Evolutionary conservation across 75 land plant species (phyloP), one percentile per base, ranked within the genome.

Genomic region (Cupressus sempervirens): DNA sequence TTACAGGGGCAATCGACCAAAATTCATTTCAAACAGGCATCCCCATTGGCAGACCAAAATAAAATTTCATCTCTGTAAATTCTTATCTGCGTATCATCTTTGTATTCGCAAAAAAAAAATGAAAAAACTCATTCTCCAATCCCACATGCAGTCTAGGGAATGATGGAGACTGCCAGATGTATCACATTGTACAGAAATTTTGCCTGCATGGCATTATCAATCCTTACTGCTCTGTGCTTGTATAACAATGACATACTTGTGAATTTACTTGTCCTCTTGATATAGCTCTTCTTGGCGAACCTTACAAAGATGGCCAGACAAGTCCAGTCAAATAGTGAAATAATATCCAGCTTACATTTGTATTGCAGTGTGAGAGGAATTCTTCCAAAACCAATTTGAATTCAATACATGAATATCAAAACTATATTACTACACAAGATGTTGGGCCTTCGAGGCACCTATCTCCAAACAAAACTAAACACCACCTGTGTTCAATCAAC

Each of bases 381-480:
- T n/a, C 46, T 43, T 79, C 81, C 81, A 43, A 38, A 79, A 23
- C 46, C 46, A 45, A 43, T 79, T 79, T 45, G 81, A 79, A 79
- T 26, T n/a, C 50, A 79, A 45, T 79, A 79, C 32, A 79, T 3
- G 32, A n/a, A 79, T 79, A 45, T 79, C 81, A 79, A 40, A 43
- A 79, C 81, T 45, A 79, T 43, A 45, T 43, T 79, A n/a, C 52
- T 79, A 79, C 81, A 43, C 81, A 43, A 72, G 32, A 79, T 30
- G n/a, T 45, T 7, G 32, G n/a, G 48, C 81, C 81, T 79, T 79
- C 52, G n/a, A 45, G 81, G 32, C 30, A 45, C 13, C 81, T 45
- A 45, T 45, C 45, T 79, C 52, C 81, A 79, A 79, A n/a, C 81
- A 79, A 79, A 79, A 79, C 81, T 79, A 45, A 43, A 79, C 12